phyloP scores from a whole-genome alignment of 2,329 filamentous ascomycete species.

The Fusarium tricinctum region DNA sequence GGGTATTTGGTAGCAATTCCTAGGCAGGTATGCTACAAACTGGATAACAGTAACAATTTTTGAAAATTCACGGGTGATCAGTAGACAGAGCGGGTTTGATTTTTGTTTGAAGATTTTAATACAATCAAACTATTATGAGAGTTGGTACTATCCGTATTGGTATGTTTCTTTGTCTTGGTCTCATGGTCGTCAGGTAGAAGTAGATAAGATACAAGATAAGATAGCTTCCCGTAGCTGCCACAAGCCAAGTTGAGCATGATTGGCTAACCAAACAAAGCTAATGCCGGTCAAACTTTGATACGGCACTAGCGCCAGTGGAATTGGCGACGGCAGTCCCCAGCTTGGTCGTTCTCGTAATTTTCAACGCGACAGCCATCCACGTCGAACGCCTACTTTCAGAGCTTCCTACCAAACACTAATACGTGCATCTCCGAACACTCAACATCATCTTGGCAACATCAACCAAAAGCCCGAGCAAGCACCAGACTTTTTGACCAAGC shows the following conservation, averaged over 20 bases:
- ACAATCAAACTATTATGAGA: too few relatives aligned
- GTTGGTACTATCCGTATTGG: too few relatives aligned
- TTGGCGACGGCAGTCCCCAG: conserved; percentile 59
- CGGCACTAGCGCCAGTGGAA: conserved; percentile 58
- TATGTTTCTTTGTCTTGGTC: neutral
- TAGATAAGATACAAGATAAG: conserved; percentile 39
- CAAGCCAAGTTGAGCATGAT: conserved; percentile 3
- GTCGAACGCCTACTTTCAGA: conserved; percentile 33
- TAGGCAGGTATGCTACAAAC: neutral
- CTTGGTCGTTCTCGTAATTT: conserved; percentile 57
- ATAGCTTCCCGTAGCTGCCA: conserved; percentile 5
- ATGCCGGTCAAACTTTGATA: conserved; percentile 55
- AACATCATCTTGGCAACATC: neutral
- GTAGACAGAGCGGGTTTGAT: neutral
- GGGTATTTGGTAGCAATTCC: conserved; percentile 2
- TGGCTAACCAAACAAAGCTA: conserved; percentile 17
- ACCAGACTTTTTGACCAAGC: neutral
- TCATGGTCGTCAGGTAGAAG: neutral
- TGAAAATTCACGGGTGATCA: too few relatives aligned
- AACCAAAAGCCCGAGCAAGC: neutral
- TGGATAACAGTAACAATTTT: too few relatives aligned
- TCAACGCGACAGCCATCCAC: conserved; percentile 54
- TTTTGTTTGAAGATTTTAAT: neutral
- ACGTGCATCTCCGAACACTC: conserved; percentile 1
- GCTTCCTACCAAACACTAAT: conserved; percentile 19